Conservation (phyloP, 1,139 yeast species). For the Saccharomyces hybrid region DNA sequence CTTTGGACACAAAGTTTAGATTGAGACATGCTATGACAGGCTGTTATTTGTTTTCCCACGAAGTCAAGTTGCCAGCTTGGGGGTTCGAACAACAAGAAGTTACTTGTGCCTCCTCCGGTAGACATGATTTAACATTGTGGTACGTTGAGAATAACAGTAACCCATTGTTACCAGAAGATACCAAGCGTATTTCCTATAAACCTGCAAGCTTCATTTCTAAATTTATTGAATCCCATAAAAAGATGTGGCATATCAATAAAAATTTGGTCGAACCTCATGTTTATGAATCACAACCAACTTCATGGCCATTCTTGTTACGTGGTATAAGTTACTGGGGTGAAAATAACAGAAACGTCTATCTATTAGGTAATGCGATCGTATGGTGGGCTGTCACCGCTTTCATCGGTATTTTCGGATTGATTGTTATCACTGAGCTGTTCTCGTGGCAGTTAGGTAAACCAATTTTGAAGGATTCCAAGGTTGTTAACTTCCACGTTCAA, state of each 20-base stretch:
- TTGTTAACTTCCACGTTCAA: conserved; percentile 65
- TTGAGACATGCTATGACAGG: conserved; percentile 89
- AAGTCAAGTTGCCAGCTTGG: conserved; percentile 85
- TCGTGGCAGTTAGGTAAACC: conserved; percentile 68
- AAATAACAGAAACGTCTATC: conserved; percentile 70
- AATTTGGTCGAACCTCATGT: conserved; percentile 78
- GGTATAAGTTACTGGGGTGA: conserved; percentile 94
- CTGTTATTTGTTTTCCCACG: conserved; percentile 80
- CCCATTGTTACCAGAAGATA: conserved; percentile 36
- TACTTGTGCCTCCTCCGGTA: conserved; percentile 80
- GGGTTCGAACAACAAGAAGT: conserved; percentile 97
- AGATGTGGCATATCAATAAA: conserved; percentile 86
- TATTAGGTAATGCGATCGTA: conserved; percentile 80
- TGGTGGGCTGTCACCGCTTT: conserved; percentile 81
- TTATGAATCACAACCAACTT: conserved; percentile 82
- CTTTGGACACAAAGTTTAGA: conserved; percentile 78
- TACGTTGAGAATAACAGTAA: conserved; percentile 75
- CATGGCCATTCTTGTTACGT: conserved; percentile 84
- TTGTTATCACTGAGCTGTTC: conserved; percentile 48
- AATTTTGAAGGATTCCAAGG: conserved; percentile 45
- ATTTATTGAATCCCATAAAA: conserved; percentile 67
- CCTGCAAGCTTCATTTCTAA: conserved; percentile 59
- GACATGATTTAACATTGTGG: conserved; percentile 71
- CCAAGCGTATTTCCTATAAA: conserved; percentile 54
- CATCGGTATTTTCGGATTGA: conserved; percentile 47